Conservation (phyloP, 805 yeast genomes). For the Hanseniaspora hatyaiensis region DNA sequence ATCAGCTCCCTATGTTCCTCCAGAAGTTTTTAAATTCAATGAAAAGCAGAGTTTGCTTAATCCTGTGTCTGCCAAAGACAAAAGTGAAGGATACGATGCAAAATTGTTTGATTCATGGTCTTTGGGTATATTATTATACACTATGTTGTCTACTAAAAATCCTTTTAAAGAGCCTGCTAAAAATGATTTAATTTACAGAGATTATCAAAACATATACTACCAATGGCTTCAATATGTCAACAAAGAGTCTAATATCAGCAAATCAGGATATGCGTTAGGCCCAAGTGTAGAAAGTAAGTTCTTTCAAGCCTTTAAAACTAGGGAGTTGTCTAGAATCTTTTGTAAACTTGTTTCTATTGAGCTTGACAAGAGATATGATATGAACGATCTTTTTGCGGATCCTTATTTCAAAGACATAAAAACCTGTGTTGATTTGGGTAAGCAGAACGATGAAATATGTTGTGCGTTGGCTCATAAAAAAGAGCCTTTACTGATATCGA, state of each 20-base stretch:
- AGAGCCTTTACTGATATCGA: conserved; percentile 11
- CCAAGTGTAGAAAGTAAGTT: conserved; percentile 66
- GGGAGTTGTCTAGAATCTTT: conserved; percentile 55
- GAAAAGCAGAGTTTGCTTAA: conserved; percentile 30
- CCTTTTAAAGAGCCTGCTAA: conserved; percentile 47
- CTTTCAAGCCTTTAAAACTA: conserved; percentile 48
- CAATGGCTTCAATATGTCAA: conserved; percentile 7
- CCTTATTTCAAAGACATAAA: conserved; percentile 53
- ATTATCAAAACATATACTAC: conserved; percentile 38
- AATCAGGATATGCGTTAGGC: conserved; percentile 25
- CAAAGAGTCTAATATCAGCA: neutral
- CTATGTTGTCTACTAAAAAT: conserved; percentile 43
- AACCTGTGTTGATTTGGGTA: conserved; percentile 35
- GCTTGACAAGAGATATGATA: conserved; percentile 40
- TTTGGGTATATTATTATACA: conserved; percentile 55
- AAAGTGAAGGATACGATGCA: conserved; percentile 42
- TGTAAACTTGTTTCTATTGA: conserved; percentile 67
- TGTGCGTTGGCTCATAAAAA: conserved; percentile 1
- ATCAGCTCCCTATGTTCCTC: conserved; percentile 71
- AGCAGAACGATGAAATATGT: neutral
- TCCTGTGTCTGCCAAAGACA: conserved; percentile 27
- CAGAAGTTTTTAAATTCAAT: conserved; percentile 48
- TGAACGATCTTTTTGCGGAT: conserved; percentile 46
- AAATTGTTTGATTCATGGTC: conserved; percentile 64
- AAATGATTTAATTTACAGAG: conserved; percentile 43